Percentiles rank a stretch among this genome's conserved stretches.
Conservation (phyloP, 441 rosid genomes). For the Sinapis alba region DNA sequence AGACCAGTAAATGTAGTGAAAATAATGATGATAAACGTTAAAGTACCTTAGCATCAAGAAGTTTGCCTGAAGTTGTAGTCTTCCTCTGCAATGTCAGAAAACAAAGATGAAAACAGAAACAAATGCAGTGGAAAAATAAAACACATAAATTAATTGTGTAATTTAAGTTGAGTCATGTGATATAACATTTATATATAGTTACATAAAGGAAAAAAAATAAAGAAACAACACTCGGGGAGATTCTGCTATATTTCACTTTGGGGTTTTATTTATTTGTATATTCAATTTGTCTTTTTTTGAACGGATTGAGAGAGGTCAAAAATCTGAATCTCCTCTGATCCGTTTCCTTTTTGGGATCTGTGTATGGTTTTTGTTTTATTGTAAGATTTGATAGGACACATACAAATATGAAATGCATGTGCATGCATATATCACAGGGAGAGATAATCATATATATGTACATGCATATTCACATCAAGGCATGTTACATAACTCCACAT, state of each 20-base stretch:
- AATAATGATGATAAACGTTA: constrained; percentile 21
- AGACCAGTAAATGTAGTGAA: not conserved
- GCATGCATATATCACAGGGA: constrained; percentile 31
- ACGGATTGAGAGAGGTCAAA: constrained; percentile 28
- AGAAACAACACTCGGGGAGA: constrained; percentile 14
- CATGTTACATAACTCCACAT: constrained; percentile 27
- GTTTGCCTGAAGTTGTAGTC: constrained; percentile 80
- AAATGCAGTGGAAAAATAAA: not conserved
- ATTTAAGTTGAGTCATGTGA: constrained; percentile 8
- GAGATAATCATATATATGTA: not conserved
- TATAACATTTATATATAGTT: not conserved
- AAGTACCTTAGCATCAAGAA: constrained; percentile 88
- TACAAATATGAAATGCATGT: constrained; percentile 31
- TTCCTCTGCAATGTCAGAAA: constrained; percentile 72
- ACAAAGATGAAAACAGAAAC: constrained; percentile 34
- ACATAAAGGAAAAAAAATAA: not conserved
- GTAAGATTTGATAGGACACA: constrained; percentile 38
- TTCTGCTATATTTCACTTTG: constrained; percentile 15
- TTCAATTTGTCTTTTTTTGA: constrained; percentile 24
- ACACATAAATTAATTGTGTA: not conserved
- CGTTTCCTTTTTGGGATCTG: constrained; percentile 44
- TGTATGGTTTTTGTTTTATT: constrained; percentile 38
- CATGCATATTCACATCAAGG: not conserved
- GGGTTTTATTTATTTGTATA: constrained; percentile 11
- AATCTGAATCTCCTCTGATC: constrained; percentile 37